Conservation (phyloP, 2,329 filamentous ascomycete species). For the Curvularia hawaiiensis region DNA sequence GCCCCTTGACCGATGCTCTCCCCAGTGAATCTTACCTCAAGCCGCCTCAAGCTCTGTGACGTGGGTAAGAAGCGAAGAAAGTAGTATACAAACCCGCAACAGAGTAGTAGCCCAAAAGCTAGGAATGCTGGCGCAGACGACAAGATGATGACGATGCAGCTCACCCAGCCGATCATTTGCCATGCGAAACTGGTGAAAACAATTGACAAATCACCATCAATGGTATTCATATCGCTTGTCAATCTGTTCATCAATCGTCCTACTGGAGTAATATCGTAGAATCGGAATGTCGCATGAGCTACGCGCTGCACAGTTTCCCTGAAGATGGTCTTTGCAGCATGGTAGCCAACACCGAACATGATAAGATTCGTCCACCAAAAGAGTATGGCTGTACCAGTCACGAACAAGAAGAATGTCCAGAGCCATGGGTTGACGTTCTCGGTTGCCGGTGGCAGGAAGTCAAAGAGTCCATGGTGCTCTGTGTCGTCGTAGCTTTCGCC, state of each 20-base stretch:
- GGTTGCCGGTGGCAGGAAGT: constrained; percentile 68
- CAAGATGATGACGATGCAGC: constrained; percentile 78
- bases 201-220: constrained; percentile 81
- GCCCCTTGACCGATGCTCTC: background rate
- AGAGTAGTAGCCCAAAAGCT: constrained; percentile 70
- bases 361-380: constrained; percentile 68
- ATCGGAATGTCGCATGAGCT: constrained; percentile 81
- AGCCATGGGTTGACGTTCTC: constrained; percentile 77
- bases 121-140: constrained; percentile 79
- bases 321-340: constrained; percentile 78
- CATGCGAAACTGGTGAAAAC: constrained; percentile 73
- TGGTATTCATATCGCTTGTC: constrained; percentile 86
- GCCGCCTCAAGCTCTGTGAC: constrained; percentile 79
- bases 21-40: constrained; percentile 61
- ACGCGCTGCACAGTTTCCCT: constrained; percentile 73
- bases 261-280: constrained; percentile 88
- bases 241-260: constrained; percentile 91
- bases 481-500: constrained; percentile 70
- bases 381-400: constrained; percentile 39
- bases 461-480: constrained; percentile 36
- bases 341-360: constrained; percentile 78
- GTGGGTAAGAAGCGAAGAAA: constrained; percentile 81
- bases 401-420: constrained; percentile 68
- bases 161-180: constrained; percentile 71
- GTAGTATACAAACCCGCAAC: constrained; percentile 70